A percentile compares a stretch with the other conserved stretches of the same genome.
phyloP scores from a whole-genome alignment of 345 rosid species.

The Populus pruinosa region DNA sequence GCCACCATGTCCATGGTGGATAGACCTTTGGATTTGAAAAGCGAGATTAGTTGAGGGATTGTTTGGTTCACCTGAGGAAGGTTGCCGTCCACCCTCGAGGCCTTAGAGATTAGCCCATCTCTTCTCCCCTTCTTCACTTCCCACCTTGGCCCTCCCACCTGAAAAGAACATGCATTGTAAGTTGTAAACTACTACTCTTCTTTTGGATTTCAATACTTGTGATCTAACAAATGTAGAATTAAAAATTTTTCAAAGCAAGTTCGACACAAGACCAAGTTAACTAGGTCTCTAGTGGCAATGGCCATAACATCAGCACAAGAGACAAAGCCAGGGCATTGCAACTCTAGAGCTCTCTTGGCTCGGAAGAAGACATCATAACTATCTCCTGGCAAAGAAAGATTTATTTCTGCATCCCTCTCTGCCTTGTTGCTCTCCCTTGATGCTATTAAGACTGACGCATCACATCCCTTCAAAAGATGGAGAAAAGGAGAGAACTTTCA shows the following conservation, averaged over 20 bases:
- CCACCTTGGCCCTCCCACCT: constrained; percentile 12
- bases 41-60: constrained; percentile 4
- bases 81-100: constrained; percentile 8
- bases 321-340: constrained; percentile 17
- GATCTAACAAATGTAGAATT: neutral
- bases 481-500: too few species aligned
- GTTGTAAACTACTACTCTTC: too few species aligned
- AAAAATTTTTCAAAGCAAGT: too few species aligned
- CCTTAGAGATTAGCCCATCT: constrained; percentile 14
- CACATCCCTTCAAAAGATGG: constrained; percentile 13
- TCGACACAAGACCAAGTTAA: constrained; percentile 1
- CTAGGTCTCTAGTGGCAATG: constrained; percentile 15
- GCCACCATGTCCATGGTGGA: constrained; percentile 17
- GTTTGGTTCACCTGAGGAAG: neutral
- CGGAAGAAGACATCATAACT: constrained; percentile 12
- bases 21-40: constrained; percentile 19
- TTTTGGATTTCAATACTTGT: too few species aligned
- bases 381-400: constrained; percentile 16
- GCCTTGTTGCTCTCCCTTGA: constrained; percentile 7
- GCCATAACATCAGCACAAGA: constrained; percentile 24
- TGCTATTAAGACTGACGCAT: constrained; percentile 21
- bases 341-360: constrained; percentile 17
- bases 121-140: constrained; percentile 11
- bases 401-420: constrained; percentile 24
- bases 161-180: neutral